Evolutionary conservation across 192 early-diverging fungal genomes (phyloP).

Genomic region (Umbelopsis sp.): DNA sequence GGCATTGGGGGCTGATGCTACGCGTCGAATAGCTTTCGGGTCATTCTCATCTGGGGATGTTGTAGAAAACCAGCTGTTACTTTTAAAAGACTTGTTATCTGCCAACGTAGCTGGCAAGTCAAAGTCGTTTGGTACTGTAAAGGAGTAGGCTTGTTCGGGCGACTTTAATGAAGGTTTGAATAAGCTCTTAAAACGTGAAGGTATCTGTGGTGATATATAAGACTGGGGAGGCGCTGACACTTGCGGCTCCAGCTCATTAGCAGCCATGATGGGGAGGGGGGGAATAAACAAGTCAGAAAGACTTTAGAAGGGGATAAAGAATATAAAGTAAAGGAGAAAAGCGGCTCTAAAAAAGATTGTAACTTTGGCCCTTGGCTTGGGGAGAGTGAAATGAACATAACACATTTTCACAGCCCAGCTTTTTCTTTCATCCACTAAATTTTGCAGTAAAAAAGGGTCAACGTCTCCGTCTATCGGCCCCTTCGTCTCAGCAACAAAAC

Average conservation of each 20-base stretch:
- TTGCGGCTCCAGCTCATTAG: conserved; percentile 23
- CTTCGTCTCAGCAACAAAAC: too few relatives aligned
- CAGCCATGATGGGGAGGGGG: conserved; percentile 20
- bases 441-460: too few relatives aligned
- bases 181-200: conserved; percentile 37
- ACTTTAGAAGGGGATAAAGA: not conserved
- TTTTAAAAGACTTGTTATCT: conserved; percentile 30
- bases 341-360: not conserved
- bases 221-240: conserved; percentile 34
- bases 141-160: conserved; percentile 23
- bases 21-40: conserved; percentile 48
- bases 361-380: not conserved
- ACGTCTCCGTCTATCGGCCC: too few relatives aligned
- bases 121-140: conserved; percentile 40
- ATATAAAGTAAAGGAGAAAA: conserved; percentile 19
- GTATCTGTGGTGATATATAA: conserved; percentile 35
- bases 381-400: not conserved
- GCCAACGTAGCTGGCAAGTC: conserved; percentile 18
- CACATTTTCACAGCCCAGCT: too few relatives aligned
- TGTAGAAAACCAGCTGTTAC: conserved; percentile 43
- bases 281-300: conserved; percentile 7
- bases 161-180: conserved; percentile 25
- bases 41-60: not conserved
- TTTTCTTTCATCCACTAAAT: too few relatives aligned
- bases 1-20: conserved; percentile 54